Evolutionary conservation across 176 grass and related monocot genomes (phyloP).

Genomic region (Eragrostis nindensis): DNA sequence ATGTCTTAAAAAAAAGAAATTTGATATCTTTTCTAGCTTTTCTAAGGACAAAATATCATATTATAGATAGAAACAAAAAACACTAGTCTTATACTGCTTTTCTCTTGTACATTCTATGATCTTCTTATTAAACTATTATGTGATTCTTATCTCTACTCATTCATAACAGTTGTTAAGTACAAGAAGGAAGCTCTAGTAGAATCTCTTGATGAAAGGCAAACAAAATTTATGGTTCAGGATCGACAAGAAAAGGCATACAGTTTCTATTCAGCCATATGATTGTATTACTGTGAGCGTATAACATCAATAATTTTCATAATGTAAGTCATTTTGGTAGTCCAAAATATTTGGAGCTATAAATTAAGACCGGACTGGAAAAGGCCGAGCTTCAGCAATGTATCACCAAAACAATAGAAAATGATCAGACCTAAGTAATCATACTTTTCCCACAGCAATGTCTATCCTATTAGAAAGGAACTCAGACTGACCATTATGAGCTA

Average conservation of each 20-base stretch:
- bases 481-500: slow-evolving; percentile 88
- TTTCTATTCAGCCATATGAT: neutral
- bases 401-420: neutral
- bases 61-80: neutral
- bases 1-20: slow-evolving; percentile 5
- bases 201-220: neutral
- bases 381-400: neutral
- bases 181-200: neutral
- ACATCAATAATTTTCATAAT: neutral
- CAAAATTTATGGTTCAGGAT: neutral
- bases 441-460: neutral
- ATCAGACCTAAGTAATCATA: neutral
- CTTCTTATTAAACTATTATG: neutral
- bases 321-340: no score
- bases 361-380: slow-evolving; percentile 3
- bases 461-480: neutral
- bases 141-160: neutral
- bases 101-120: neutral
- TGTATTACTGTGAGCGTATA: neutral
- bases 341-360: neutral
- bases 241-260: neutral
- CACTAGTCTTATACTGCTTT: neutral
- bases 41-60: neutral
- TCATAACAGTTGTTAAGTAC: neutral
- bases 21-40: neutral